Evolutionary conservation across 2,329 filamentous ascomycete genomes (phyloP).

Genomic region (Tolypocladium tundrense): DNA sequence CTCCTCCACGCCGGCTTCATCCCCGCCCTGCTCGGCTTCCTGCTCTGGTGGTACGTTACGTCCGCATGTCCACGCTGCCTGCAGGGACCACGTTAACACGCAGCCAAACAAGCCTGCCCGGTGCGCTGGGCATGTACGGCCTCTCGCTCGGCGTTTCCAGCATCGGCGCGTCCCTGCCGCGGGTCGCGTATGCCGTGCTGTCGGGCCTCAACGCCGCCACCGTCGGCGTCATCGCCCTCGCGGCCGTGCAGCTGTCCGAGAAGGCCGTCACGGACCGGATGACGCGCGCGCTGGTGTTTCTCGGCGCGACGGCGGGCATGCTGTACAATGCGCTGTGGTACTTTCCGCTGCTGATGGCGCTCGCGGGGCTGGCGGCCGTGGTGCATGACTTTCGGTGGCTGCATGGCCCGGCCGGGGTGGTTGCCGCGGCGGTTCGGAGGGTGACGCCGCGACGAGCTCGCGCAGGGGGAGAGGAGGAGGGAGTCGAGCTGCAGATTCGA

Average conservation of each 20-base stretch:
- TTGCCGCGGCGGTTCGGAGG: constrained; percentile 6
- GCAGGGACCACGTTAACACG: no score
- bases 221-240: constrained; percentile 61
- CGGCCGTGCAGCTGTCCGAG: constrained; percentile 55
- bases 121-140: constrained; percentile 59
- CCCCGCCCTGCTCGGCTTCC: constrained; percentile 47
- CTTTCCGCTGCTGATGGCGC: constrained; percentile 54
- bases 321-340: constrained; percentile 68
- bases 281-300: constrained; percentile 53
- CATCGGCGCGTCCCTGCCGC: constrained; percentile 48
- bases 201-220: constrained; percentile 64
- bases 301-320: constrained; percentile 53
- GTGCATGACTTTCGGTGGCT: constrained; percentile 46
- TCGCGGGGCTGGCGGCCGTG: constrained; percentile 41
- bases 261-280: constrained; percentile 58
- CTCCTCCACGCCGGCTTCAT: constrained; percentile 51
- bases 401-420: constrained; percentile 12
- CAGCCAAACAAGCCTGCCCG: constrained; percentile 37
- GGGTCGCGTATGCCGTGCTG: constrained; percentile 55
- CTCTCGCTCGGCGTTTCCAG: constrained; percentile 54
- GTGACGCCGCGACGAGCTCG: neutral
- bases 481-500: neutral
- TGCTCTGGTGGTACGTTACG: constrained; percentile 47
- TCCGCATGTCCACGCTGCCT: no score
- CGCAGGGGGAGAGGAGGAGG: neutral